Conservation (phyloP, 2,329 filamentous ascomycete genomes). For the Xylaria sp. region DNA sequence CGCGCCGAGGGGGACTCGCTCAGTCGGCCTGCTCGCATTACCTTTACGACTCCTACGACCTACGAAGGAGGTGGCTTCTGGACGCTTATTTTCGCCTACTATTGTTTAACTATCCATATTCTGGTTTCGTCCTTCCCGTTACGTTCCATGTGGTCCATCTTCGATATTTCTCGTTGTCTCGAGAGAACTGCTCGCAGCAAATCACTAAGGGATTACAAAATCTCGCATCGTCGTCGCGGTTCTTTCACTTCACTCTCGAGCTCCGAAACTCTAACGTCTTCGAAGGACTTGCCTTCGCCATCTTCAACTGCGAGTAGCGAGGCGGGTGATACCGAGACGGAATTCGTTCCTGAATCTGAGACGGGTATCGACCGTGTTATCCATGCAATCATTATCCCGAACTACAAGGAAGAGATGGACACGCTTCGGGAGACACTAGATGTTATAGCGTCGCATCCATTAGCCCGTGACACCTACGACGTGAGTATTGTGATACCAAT, state of each 20-base stretch:
- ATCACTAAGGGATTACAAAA: conserved; percentile 54
- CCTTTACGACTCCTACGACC: conserved; percentile 39
- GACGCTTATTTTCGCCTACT: conserved; percentile 65
- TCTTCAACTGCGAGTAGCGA: conserved; percentile 57
- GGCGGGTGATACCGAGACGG: conserved; percentile 56
- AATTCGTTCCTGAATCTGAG: conserved; percentile 53
- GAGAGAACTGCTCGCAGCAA: conserved; percentile 52
- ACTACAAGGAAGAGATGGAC: conserved; percentile 75
- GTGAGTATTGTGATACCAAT: conserved; percentile 53
- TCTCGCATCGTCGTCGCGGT: conserved; percentile 54
- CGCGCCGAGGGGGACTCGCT: conserved; percentile 46
- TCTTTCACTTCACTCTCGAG: conserved; percentile 63
- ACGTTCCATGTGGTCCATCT: conserved; percentile 66
- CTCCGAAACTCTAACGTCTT: conserved; percentile 58
- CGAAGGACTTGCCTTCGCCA: conserved; percentile 45
- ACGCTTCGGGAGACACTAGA: conserved; percentile 71
- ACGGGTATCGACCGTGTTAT: conserved; percentile 55
- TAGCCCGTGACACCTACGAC: conserved; percentile 69
- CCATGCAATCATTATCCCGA: conserved; percentile 73
- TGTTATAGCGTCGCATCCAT: conserved; percentile 70
- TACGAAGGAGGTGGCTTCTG: conserved; percentile 53
- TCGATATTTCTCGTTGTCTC: conserved; percentile 60
- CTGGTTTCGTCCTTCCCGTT: conserved; percentile 68
- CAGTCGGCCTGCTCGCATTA: conserved; percentile 41
- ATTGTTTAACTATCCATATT: conserved; percentile 68